Evolutionary conservation across 148 eudicot genomes (phyloP).

Genomic region (Rhododendron mucronatum): DNA sequence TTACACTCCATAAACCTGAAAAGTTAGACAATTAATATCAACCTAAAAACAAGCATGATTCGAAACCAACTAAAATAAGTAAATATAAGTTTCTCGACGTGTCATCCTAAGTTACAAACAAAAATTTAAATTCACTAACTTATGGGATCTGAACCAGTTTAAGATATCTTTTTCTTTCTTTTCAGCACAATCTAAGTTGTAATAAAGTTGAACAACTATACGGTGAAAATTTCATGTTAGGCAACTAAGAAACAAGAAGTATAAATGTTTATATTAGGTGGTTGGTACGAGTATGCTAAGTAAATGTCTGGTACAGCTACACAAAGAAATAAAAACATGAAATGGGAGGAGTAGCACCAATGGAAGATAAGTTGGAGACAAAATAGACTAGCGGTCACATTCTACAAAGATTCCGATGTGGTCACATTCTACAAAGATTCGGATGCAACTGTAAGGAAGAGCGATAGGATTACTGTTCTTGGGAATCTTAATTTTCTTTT

Average conservation of each 20-base stretch:
- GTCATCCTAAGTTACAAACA: not conserved
- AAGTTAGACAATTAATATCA: constrained; percentile 22
- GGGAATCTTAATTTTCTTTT: not conserved
- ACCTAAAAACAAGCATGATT: constrained; percentile 12
- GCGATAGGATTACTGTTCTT: not conserved
- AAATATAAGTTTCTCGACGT: not conserved
- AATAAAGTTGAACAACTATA: not conserved
- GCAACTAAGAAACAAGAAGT: not conserved
- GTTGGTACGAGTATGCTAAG: not conserved
- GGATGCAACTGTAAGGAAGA: not conserved
- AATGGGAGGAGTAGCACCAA: not conserved
- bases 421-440: not conserved
- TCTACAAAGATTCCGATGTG: not conserved
- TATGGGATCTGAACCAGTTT: not conserved
- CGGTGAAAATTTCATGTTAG: not conserved
- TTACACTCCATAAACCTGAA: constrained; percentile 97
- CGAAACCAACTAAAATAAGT: not conserved
- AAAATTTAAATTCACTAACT: not conserved
- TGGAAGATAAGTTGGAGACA: not conserved
- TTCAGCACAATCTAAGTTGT: not conserved
- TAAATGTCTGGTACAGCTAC: not conserved
- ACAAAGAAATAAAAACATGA: not conserved
- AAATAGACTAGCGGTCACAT: not conserved
- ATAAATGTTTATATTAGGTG: not conserved
- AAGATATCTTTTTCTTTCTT: not conserved